Evolutionary conservation across 208 protist genomes (phyloP).

Genomic region (Entamoeba dispar): DNA sequence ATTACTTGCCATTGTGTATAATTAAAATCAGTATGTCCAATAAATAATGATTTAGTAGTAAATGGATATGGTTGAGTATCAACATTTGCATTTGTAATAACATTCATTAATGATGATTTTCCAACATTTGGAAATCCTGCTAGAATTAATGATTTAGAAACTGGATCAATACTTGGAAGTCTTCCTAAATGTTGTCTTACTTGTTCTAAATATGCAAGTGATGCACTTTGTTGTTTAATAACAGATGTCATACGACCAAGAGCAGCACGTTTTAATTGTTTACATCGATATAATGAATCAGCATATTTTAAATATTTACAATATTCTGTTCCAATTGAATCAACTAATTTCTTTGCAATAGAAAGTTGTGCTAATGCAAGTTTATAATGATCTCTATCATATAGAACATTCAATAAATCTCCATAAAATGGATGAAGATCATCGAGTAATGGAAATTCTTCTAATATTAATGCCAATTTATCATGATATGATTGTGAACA

Average conservation of each 20-base stretch:
- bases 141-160: slow-evolving; percentile 80
- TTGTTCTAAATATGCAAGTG: slow-evolving; percentile 92
- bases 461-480: slow-evolving; percentile 76
- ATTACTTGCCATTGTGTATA: slow-evolving; percentile 86
- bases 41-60: slow-evolving; percentile 99
- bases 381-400: slow-evolving; percentile 99
- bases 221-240: slow-evolving; percentile 72
- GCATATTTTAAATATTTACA: slow-evolving; percentile 94
- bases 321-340: slow-evolving; percentile 87
- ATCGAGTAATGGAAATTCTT: slow-evolving; percentile 76
- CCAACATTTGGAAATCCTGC: slow-evolving; percentile 97
- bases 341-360: slow-evolving; percentile 75
- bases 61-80: slow-evolving; percentile 99
- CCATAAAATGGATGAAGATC: slow-evolving; percentile 99
- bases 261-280: slow-evolving; percentile 95
- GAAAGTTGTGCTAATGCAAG: slow-evolving; percentile 94
- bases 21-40: slow-evolving; percentile 96
- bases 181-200: slow-evolving; percentile 96
- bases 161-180: slow-evolving; percentile 95
- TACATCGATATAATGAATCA: slow-evolving; percentile 97
- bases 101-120: slow-evolving; percentile 99
- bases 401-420: slow-evolving; percentile 98
- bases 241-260: slow-evolving; percentile 89
- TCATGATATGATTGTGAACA: slow-evolving; percentile 61
- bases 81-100: slow-evolving; percentile 92